Percentiles rank a stretch among this genome's conserved stretches.
These are phyloP conservation scores for Nigrospora oryzae DNA, from an alignment of 2,329 filamentous ascomycete genomes.

Conservation along the genomic window DNA sequence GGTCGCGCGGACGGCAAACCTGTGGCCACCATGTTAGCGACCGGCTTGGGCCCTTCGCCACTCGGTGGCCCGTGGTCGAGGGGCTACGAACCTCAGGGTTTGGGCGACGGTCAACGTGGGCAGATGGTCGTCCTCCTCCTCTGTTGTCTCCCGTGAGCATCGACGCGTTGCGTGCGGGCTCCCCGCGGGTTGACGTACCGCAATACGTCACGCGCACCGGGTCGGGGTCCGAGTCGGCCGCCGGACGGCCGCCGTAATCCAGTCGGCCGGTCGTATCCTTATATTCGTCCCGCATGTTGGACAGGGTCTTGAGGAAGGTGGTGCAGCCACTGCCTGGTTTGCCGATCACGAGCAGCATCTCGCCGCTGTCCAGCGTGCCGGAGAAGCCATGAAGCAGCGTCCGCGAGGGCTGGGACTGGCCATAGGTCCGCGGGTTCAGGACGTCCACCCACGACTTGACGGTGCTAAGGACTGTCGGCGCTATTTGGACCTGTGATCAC, in stretches of 20 bases:
- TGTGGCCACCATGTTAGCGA: no score
- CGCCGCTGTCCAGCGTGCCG: slow-evolving; percentile 4
- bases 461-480: background rate
- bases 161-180: background rate
- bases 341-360: slow-evolving; percentile 14
- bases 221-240: no score
- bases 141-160: background rate
- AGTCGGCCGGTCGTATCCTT: slow-evolving; percentile 4
- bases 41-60: no score
- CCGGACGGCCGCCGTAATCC: slow-evolving; percentile 5
- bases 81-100: slow-evolving; percentile 52
- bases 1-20: background rate
- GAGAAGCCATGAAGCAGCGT: background rate
- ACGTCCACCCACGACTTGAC: background rate
- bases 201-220: no score
- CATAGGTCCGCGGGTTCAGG: background rate
- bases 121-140: slow-evolving; percentile 37
- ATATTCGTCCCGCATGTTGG: slow-evolving; percentile 10
- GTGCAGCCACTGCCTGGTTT: slow-evolving; percentile 14
- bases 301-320: slow-evolving; percentile 12
- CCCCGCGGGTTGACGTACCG: background rate
- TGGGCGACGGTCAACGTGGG: slow-evolving; percentile 52
- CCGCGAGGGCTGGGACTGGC: no score
- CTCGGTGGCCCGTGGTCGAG: no score
- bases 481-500: background rate